Evolutionary conservation across 495 filamentous ascomycete genomes (phyloP), one percentile per base, ranked within the genome.

Genomic region (Penicillium mononematosum): DNA sequence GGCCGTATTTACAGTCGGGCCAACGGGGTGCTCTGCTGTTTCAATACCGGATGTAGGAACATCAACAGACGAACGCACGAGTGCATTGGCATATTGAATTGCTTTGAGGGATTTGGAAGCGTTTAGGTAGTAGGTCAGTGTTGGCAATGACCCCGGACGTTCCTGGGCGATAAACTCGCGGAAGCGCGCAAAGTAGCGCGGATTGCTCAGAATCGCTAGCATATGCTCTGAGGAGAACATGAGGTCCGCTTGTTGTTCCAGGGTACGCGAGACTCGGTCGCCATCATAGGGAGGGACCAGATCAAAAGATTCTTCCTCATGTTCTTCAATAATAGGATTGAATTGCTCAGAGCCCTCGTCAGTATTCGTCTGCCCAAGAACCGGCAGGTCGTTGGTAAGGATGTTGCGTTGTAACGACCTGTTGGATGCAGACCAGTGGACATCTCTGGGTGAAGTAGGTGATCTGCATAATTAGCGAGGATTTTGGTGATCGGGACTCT

Each of bases 71-170:
- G 32, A 78, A 63, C 55, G 79, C 69, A 60, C 88, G 63, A 53
- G 82, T 4, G 86, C 78, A 67, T 91, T 89, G 5, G 86, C 82
- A 66, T 90, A 91, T 24, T 77, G 70, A 45, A 91, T 81, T n/a
- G 88, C 84, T 58, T 85, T 78, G n/a, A 89, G 67, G 4, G 85
- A 83, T 58, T 91, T 89, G 50, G 81, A 68, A 0, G 85, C 76
- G 47, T 74, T 77, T 9, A 93, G 80, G 61, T 92, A 93, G 62
- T 80, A 82, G 19, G 76, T 76, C 0, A 96, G 77, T 0, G 85
- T 68, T 0, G 85, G 71, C 0, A 93, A 80, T 22, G 87, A 91
- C 55, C 89, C 83, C 24, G 84, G 82, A 24, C 91, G 86, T 32
- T 89, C 78, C 1, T 81, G 84, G 62, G 88, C 86, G 16, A 96